phyloP scores from a whole-genome alignment of 176 grass and related monocot species.

The Raddia distichophylla region DNA sequence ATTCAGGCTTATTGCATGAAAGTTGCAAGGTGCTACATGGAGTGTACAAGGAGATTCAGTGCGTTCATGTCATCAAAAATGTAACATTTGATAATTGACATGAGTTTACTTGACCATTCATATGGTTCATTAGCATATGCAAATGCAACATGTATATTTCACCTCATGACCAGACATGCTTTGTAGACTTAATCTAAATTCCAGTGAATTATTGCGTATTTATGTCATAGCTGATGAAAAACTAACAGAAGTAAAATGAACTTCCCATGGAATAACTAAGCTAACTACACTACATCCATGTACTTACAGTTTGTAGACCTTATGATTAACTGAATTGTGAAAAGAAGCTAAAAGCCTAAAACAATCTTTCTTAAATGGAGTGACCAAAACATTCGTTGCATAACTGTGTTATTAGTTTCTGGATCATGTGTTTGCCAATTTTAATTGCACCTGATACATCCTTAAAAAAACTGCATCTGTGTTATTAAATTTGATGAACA shows the following conservation, averaged over 20 bases:
- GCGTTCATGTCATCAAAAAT: conserved; percentile 16
- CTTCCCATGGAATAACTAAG: neutral
- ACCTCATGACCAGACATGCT: neutral
- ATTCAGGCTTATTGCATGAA: neutral
- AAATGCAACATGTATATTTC: neutral
- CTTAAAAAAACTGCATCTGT: no score
- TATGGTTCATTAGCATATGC: neutral
- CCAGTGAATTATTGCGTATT: neutral
- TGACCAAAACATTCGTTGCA: neutral
- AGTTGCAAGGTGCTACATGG: conserved; percentile 2
- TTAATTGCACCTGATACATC: neutral
- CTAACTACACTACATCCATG: neutral
- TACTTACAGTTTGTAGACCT: neutral
- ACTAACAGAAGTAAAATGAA: neutral
- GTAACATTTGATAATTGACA: conserved; percentile 15
- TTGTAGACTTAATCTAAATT: conserved; percentile 7
- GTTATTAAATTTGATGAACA: conserved; percentile 11
- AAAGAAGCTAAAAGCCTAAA: conserved; percentile 15
- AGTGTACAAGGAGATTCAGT: neutral
- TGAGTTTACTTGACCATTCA: neutral
- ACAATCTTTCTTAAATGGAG: neutral
- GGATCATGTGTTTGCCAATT: neutral
- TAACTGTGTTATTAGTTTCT: neutral
- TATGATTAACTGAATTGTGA: neutral
- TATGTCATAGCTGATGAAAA: conserved; percentile 9